These are phyloP conservation scores for Elaphomyces granulatus DNA, from an alignment of 495 filamentous ascomycete genomes.

Conservation along the genomic window DNA sequence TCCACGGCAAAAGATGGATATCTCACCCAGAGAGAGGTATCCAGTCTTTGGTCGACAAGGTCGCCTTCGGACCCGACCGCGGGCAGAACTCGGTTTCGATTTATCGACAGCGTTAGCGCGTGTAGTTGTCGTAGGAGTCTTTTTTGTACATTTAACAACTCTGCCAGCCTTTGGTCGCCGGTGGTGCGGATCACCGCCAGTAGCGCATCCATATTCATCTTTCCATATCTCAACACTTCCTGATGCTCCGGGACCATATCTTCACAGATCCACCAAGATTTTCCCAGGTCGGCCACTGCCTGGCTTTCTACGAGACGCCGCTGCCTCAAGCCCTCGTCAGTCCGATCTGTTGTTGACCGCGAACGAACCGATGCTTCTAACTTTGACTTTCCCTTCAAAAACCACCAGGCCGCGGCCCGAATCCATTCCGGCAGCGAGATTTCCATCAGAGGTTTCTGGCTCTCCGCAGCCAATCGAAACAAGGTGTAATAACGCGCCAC, in stretches of 20 bases:
- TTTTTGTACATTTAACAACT: conserved; percentile 39
- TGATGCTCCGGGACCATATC: conserved; percentile 42
- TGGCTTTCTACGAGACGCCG: conserved; percentile 24
- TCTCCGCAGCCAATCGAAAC: conserved; percentile 57
- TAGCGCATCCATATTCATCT: conserved; percentile 30
- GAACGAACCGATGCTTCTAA: conserved; percentile 57
- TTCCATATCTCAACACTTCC: conserved; percentile 35
- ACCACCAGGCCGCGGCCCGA: conserved; percentile 73
- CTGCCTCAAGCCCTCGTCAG: background rate
- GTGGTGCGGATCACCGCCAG: conserved; percentile 30
- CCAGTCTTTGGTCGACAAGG: conserved; percentile 30
- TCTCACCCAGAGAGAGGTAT: conserved; percentile 60
- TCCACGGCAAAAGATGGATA: conserved; percentile 58
- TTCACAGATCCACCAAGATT: conserved; percentile 66
- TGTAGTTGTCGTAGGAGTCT: conserved; percentile 46
- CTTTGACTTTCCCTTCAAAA: conserved; percentile 56
- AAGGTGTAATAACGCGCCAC: conserved; percentile 51
- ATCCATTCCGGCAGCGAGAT: conserved; percentile 50
- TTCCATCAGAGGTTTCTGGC: conserved; percentile 44
- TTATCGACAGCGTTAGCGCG: conserved; percentile 67
- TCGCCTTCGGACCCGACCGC: conserved; percentile 43
- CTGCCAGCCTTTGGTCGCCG: conserved; percentile 32
- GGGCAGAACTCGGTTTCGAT: conserved; percentile 59
- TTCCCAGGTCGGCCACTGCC: conserved; percentile 66
- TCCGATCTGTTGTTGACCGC: conserved; percentile 14